A percentile compares a stretch with the other conserved stretches of the same genome.
Conservation (phyloP, 208 protist genomes). For the Phytomonas serpens region DNA sequence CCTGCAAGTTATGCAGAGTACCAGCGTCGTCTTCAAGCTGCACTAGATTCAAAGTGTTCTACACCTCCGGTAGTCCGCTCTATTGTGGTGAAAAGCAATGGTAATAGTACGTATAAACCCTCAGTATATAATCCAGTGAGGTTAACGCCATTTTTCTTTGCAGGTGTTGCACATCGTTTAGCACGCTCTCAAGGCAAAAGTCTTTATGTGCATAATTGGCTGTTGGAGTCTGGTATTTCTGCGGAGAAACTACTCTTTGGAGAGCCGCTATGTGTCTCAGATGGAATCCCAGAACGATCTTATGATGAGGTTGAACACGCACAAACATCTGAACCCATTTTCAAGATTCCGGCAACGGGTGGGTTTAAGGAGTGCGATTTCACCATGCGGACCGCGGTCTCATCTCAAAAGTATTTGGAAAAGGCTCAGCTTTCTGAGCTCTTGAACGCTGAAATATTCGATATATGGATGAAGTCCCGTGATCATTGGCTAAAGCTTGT, state of each 20-base stretch:
- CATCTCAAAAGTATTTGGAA: slow-evolving; percentile 41
- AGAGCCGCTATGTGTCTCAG: slow-evolving; percentile 29
- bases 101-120: slow-evolving; percentile 48
- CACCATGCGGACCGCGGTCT: slow-evolving; percentile 22
- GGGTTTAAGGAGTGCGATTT: slow-evolving; percentile 44
- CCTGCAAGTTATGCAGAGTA: slow-evolving; percentile 66
- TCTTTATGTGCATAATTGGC: slow-evolving; percentile 24
- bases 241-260: slow-evolving; percentile 42
- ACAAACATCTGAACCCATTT: slow-evolving; percentile 13
- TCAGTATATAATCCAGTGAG: slow-evolving; percentile 30
- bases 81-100: slow-evolving; percentile 56
- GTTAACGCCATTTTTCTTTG: slow-evolving; percentile 47
- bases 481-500: slow-evolving; percentile 56
- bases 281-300: slow-evolving; percentile 42
- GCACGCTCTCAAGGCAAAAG: slow-evolving; percentile 22
- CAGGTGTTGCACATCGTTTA: slow-evolving; percentile 19
- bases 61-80: slow-evolving; percentile 12
- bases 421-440: slow-evolving; percentile 23
- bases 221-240: slow-evolving; percentile 12
- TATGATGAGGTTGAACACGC: slow-evolving; percentile 25
- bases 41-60: slow-evolving; percentile 14
- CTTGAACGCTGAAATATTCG: slow-evolving; percentile 35
- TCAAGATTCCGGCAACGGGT: slow-evolving; percentile 22
- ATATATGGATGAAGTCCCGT: slow-evolving; percentile 55
- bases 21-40: slow-evolving; percentile 33